Evolutionary conservation across 2,329 filamentous ascomycete genomes (phyloP).

Genomic region (Westerdykella sp.): DNA sequence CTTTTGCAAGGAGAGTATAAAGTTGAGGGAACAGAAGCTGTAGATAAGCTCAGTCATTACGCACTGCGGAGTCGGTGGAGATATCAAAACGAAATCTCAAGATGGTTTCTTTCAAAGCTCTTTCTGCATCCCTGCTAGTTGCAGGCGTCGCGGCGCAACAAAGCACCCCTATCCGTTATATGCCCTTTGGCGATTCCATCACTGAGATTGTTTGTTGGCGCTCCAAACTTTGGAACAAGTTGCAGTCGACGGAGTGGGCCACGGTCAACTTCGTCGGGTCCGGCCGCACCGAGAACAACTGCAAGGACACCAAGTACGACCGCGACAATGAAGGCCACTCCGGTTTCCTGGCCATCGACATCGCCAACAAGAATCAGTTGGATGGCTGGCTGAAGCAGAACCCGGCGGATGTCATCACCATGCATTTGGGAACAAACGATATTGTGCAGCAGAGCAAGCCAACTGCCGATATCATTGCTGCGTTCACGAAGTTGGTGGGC

Average conservation of each 20-base stretch:
- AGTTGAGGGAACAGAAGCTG: too few species aligned
- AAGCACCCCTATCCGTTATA: conserved; percentile 24
- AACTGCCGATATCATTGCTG: conserved; percentile 35
- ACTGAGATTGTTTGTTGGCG: conserved; percentile 44
- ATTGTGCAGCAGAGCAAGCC: conserved; percentile 38
- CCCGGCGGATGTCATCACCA: conserved; percentile 42
- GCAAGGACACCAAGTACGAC: conserved; percentile 38
- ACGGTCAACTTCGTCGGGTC: conserved; percentile 38
- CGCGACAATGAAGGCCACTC: conserved; percentile 43
- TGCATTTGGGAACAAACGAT: conserved; percentile 45
- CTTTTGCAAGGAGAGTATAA: too few species aligned
- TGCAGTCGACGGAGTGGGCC: conserved; percentile 37
- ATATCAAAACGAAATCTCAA: too few species aligned
- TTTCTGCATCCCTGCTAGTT: conserved; percentile 2
- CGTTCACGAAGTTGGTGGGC: conserved; percentile 37
- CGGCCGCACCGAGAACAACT: conserved; percentile 26
- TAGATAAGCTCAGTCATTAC: too few species aligned
- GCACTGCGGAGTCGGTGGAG: too few species aligned
- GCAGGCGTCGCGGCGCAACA: conserved; percentile 9
- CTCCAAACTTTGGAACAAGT: conserved; percentile 38
- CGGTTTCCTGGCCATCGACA: conserved; percentile 41
- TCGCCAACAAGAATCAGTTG: conserved; percentile 40
- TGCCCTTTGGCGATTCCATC: conserved; percentile 44
- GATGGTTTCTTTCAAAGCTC: too few species aligned
- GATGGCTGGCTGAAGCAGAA: conserved; percentile 41